Conservation (phyloP, 2,329 filamentous ascomycete genomes). For the Cordyceps pruinosa region DNA sequence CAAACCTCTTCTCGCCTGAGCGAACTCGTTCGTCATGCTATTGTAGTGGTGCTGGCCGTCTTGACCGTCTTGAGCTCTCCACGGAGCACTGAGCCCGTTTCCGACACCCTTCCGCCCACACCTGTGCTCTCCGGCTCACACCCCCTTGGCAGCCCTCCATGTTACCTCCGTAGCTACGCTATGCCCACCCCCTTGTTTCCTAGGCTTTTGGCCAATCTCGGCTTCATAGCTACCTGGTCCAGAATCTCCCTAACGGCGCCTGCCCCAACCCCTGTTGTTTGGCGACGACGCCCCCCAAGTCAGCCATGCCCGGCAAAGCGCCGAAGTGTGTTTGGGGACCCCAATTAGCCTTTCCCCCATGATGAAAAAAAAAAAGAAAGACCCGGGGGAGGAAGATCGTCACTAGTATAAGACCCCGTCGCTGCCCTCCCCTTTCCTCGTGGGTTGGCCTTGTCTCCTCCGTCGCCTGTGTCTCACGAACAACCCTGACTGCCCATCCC, state of each 20-base stretch:
- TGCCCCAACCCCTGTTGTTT: slow-evolving; percentile 4
- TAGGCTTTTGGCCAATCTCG: not conserved
- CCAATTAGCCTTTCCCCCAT: slow-evolving; percentile 3
- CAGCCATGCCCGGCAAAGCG: slow-evolving; percentile 12
- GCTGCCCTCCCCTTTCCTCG: not conserved
- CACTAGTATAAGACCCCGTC: slow-evolving; percentile 7
- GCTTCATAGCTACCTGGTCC: slow-evolving; percentile 2
- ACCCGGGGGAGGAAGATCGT: not conserved
- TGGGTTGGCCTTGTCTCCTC: not conserved
- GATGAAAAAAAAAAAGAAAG: not conserved
- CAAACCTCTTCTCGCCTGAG: not conserved
- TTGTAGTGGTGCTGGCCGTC: no score
- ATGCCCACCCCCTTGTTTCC: not conserved
- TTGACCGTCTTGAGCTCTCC: no score
- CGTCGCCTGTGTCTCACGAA: slow-evolving; percentile 8
- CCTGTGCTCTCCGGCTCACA: no score
- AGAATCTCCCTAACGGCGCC: slow-evolving; percentile 6
- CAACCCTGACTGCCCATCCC: not conserved
- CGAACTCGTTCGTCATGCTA: not conserved
- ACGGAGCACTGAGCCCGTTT: no score
- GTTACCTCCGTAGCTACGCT: no score
- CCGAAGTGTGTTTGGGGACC: slow-evolving; percentile 10
- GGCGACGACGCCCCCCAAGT: not conserved
- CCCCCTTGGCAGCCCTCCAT: no score
- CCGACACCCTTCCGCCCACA: no score